Evolutionary conservation across 805 yeast species (phyloP).

Genomic region (Schizosaccharomyces octosporus): DNA sequence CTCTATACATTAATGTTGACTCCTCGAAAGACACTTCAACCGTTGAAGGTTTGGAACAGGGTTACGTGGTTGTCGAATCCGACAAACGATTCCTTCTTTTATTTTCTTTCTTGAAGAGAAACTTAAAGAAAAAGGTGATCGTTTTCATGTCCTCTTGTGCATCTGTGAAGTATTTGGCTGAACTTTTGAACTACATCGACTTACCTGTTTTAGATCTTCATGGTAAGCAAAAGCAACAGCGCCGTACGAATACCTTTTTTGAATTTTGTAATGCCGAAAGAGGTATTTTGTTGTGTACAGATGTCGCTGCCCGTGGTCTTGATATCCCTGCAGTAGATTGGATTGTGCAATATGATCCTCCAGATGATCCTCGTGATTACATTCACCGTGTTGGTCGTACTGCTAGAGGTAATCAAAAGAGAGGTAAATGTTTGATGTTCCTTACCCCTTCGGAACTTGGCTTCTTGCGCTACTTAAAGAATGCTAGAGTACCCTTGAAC

Average conservation of each 20-base stretch:
- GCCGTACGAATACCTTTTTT: constrained; percentile 91
- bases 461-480: constrained; percentile 76
- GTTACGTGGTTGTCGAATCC: constrained; percentile 90
- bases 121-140: constrained; percentile 72
- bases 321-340: constrained; percentile 98
- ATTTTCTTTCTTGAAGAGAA: constrained; percentile 82
- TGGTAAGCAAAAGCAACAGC: constrained; percentile 96
- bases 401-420: constrained; percentile 74
- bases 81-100: constrained; percentile 76
- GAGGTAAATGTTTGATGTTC: constrained; percentile 87
- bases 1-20: constrained; percentile 79
- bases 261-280: constrained; percentile 93
- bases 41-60: constrained; percentile 93
- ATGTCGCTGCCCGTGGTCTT: constrained; percentile 96
- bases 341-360: constrained; percentile 97
- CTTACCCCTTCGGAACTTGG: constrained; percentile 85
- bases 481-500: constrained; percentile 90
- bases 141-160: constrained; percentile 92
- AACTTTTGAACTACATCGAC: constrained; percentile 81
- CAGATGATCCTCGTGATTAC: constrained; percentile 98
- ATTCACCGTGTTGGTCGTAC: constrained; percentile 98
- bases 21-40: constrained; percentile 65
- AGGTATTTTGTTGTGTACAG: constrained; percentile 85
- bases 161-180: constrained; percentile 89
- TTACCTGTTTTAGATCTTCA: constrained; percentile 89